Evolutionary conservation across 495 filamentous ascomycete species (phyloP).

Genomic region (Usnea hakonensis): DNA sequence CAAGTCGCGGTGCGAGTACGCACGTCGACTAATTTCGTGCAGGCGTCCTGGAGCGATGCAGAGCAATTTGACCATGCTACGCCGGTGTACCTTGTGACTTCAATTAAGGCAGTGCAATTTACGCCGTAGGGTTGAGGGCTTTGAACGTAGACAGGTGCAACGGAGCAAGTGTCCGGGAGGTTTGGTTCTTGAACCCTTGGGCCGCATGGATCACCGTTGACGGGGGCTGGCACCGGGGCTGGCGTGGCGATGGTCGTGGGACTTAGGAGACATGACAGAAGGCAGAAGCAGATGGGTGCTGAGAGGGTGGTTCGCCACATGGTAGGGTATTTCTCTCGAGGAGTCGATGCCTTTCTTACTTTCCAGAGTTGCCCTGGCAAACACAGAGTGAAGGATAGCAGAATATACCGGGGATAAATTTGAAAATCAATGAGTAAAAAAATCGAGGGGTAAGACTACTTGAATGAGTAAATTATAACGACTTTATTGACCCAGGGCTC

Average conservation of each 20-base stretch:
- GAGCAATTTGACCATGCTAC: not conserved
- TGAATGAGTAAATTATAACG: too few species aligned
- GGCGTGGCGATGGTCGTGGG: not conserved
- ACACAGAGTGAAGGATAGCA: not conserved
- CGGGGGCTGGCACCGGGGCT: not conserved
- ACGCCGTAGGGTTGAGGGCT: conserved; percentile 1
- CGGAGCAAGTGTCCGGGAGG: not conserved
- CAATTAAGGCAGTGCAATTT: not conserved
- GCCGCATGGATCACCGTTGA: conserved; percentile 8
- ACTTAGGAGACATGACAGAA: not conserved
- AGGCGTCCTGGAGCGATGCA: not conserved
- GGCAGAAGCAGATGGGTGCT: not conserved
- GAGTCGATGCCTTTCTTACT: not conserved
- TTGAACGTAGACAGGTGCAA: not conserved
- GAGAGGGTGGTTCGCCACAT: not conserved
- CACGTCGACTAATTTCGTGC: not conserved
- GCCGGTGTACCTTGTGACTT: not conserved
- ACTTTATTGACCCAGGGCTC: too few species aligned
- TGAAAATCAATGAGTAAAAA: too few species aligned
- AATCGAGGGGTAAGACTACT: too few species aligned
- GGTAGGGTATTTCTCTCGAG: not conserved
- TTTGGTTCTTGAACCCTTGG: not conserved
- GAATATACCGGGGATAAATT: not conserved
- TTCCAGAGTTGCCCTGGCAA: not conserved
- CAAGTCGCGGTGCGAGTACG: not conserved